Conservation (phyloP, 2,329 filamentous ascomycete genomes). For the Neoascochyta sp. region DNA sequence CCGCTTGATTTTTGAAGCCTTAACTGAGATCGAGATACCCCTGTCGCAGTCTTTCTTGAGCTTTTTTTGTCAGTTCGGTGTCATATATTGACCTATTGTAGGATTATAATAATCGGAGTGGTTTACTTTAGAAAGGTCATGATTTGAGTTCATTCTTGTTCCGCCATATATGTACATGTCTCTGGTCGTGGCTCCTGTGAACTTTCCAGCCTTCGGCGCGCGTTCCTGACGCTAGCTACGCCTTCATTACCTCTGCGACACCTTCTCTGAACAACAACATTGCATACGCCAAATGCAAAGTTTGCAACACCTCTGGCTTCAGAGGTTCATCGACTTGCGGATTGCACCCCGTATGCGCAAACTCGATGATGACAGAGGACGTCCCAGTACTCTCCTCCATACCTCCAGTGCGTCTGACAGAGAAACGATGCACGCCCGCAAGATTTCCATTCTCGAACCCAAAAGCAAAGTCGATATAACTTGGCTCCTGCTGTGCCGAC, state of each 20-base stretch:
- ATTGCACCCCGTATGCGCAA: not conserved
- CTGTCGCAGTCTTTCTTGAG: too few relatives aligned
- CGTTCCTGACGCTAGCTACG: too few relatives aligned
- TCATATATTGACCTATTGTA: too few relatives aligned
- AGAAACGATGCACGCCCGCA: slow-evolving; percentile 2
- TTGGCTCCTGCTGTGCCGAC: not conserved
- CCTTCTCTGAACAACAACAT: slow-evolving; percentile 2
- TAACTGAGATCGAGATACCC: too few relatives aligned
- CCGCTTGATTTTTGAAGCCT: too few relatives aligned
- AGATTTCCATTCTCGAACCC: not conserved
- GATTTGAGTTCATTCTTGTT: too few relatives aligned
- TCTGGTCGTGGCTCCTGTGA: too few relatives aligned
- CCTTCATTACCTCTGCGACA: slow-evolving; percentile 1
- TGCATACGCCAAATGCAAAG: slow-evolving; percentile 1
- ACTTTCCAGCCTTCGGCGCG: too few relatives aligned
- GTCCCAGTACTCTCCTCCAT: not conserved
- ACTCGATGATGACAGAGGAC: slow-evolving; percentile 1
- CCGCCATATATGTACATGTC: too few relatives aligned
- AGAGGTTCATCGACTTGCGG: not conserved
- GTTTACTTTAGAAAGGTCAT: too few relatives aligned
- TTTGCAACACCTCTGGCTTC: not conserved
- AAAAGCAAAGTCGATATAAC: slow-evolving; percentile 1
- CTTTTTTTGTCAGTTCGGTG: too few relatives aligned
- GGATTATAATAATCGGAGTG: too few relatives aligned
- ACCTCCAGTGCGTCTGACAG: not conserved